Evolutionary conservation across 192 early-diverging fungal genomes (phyloP).

Genomic region (Chytriomyces confervae): DNA sequence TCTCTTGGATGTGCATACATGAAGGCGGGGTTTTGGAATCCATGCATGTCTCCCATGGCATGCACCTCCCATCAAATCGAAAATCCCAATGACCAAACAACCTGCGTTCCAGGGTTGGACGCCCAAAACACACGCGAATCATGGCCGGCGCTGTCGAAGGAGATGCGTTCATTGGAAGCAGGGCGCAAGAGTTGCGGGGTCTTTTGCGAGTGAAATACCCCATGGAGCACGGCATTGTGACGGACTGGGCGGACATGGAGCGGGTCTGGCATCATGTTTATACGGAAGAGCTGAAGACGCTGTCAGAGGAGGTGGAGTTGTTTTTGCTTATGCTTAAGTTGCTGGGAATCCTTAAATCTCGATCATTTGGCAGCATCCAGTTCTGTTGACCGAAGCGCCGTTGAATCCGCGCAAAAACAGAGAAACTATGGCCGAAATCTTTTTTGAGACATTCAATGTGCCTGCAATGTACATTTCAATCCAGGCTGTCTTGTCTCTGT

Average conservation of each 20-base stretch:
- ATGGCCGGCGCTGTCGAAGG: conserved; percentile 99
- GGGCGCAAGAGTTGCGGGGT: conserved; percentile 96
- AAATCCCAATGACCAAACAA: neutral
- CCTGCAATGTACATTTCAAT: conserved; percentile 96
- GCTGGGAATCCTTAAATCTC: neutral
- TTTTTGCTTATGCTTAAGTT: neutral
- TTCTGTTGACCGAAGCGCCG: conserved; percentile 96
- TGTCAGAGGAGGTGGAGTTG: conserved; percentile 83
- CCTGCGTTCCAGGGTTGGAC: conserved; percentile 72
- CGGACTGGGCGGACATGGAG: conserved; percentile 99
- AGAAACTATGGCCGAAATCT: conserved; percentile 92
- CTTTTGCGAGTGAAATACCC: conserved; percentile 93
- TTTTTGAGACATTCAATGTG: conserved; percentile 99
- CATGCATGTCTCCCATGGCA: no score
- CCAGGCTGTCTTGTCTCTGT: conserved; percentile 96
- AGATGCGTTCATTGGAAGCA: conserved; percentile 92
- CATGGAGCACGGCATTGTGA: conserved; percentile 96
- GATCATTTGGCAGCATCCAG: conserved; percentile 76
- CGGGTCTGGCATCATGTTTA: conserved; percentile 97
- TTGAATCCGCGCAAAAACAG: conserved; percentile 92
- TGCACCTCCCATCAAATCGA: no score
- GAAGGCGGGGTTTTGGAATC: neutral
- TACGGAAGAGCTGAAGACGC: conserved; percentile 92
- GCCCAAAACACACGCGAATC: conserved; percentile 94
- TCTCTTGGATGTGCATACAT: neutral